Percentiles rank a stretch among this genome's conserved stretches.
phyloP scores from a whole-genome alignment of 2,329 filamentous ascomycete genomes.

The Pleomassaria siparia region DNA sequence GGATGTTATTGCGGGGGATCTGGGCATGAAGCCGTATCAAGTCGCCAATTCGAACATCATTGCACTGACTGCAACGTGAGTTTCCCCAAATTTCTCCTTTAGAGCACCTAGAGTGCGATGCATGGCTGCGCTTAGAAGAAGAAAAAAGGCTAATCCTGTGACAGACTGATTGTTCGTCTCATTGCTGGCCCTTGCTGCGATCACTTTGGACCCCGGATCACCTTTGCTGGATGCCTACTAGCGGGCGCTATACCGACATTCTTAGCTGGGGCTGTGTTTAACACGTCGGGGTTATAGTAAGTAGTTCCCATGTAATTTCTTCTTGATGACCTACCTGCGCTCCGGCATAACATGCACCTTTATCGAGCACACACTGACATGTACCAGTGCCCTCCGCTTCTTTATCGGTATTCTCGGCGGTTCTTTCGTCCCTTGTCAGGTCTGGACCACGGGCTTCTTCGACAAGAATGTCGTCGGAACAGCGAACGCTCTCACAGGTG shows the following conservation, averaged over 20 bases:
- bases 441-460: conserved; percentile 89
- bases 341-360: no score
- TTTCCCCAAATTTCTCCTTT: no score
- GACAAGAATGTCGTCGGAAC: conserved; percentile 94
- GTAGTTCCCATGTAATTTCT: not conserved
- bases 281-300: conserved; percentile 38
- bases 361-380: no score
- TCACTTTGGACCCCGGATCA: conserved; percentile 73
- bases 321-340: no score
- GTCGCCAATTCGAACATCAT: conserved; percentile 88
- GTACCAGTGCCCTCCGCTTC: conserved; percentile 71
- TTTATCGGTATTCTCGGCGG: conserved; percentile 78
- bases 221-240: conserved; percentile 74
- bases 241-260: conserved; percentile 79
- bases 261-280: conserved; percentile 72
- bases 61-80: conserved; percentile 56
- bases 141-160: conserved; percentile 1
- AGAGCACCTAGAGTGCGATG: no score
- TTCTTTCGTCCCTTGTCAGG: conserved; percentile 79
- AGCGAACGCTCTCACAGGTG: conserved; percentile 79
- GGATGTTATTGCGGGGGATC: conserved; percentile 71
- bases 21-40: conserved; percentile 68
- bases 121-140: no score
- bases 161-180: conserved; percentile 67
- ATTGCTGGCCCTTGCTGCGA: conserved; percentile 80